Conservation (phyloP, 345 rosid genomes). For the Aquilaria yunnanensis region DNA sequence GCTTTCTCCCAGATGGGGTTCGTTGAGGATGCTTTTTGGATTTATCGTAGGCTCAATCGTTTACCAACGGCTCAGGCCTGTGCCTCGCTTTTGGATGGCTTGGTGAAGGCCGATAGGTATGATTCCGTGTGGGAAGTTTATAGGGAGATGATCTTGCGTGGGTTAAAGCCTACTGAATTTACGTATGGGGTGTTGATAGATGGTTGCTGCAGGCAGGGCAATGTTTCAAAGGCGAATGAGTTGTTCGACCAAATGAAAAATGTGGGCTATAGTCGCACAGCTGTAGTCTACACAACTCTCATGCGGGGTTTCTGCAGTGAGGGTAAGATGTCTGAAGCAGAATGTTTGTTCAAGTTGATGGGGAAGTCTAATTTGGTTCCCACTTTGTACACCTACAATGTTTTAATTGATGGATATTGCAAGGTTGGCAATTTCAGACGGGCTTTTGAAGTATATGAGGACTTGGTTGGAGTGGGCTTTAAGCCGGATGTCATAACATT, state of each 20-base stretch:
- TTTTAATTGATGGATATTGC: constrained; percentile 52
- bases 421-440: constrained; percentile 31
- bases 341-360: constrained; percentile 35
- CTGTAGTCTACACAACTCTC: constrained; percentile 40
- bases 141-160: constrained; percentile 34
- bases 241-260: constrained; percentile 42
- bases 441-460: constrained; percentile 37
- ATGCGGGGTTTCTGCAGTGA: constrained; percentile 44
- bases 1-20: constrained; percentile 47
- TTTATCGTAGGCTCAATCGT: constrained; percentile 29
- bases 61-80: constrained; percentile 45
- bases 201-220: constrained; percentile 48
- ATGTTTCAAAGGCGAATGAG: constrained; percentile 28
- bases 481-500: constrained; percentile 51
- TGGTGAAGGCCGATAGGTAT: constrained; percentile 36
- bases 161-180: constrained; percentile 47
- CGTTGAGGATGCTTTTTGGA: constrained; percentile 59
- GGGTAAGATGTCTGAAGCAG: constrained; percentile 38
- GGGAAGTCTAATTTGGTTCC: constrained; percentile 33
- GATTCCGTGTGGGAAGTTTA: constrained; percentile 44
- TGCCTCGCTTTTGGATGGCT: constrained; percentile 43
- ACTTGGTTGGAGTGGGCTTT: constrained; percentile 31
- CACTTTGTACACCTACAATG: constrained; percentile 46
- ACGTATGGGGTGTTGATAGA: constrained; percentile 52
- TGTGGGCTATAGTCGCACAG: constrained; percentile 44